Percentiles rank a stretch among this genome's conserved stretches.
phyloP scores from a whole-genome alignment of 1,139 yeast genomes.

The Blastobotrys illinoisensis region DNA sequence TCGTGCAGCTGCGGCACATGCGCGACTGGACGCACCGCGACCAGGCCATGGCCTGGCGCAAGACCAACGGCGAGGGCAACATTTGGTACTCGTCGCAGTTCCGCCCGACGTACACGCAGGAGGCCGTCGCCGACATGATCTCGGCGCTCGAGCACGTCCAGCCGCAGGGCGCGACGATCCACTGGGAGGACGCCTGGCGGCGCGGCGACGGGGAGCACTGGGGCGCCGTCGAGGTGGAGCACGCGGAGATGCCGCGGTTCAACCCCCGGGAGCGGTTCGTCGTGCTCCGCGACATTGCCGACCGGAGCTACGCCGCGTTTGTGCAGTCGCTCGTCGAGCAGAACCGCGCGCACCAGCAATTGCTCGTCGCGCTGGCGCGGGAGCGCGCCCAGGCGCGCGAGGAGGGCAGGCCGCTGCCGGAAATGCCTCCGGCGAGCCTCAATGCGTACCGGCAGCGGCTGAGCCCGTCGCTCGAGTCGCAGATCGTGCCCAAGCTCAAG shows the following conservation, averaged over 20 bases:
- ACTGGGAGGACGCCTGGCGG: conserved; percentile 86
- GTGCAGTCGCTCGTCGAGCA: conserved; percentile 3
- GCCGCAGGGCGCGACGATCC: conserved; percentile 44
- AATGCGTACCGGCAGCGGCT: background rate
- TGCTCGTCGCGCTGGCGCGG: conserved; percentile 8
- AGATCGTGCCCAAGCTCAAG: background rate
- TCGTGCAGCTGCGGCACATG: conserved; percentile 65
- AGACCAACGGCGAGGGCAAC: conserved; percentile 69
- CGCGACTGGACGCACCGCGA: conserved; percentile 58
- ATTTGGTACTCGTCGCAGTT: conserved; percentile 70
- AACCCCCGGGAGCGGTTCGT: conserved; percentile 63
- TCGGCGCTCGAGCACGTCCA: conserved; percentile 48
- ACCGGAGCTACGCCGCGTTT: conserved; percentile 16
- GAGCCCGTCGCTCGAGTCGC: background rate
- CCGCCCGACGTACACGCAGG: conserved; percentile 87
- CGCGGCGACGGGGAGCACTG: conserved; percentile 69
- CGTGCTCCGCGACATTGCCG: conserved; percentile 52
- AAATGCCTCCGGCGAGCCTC: conserved; percentile 1
- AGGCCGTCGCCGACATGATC: conserved; percentile 82
- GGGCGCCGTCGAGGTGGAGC: conserved; percentile 46
- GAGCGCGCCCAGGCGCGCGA: conserved; percentile 5
- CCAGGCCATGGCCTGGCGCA: conserved; percentile 64
- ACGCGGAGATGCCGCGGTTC: conserved; percentile 52
- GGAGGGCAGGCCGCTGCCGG: background rate
- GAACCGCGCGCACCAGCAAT: conserved; percentile 7